These are phyloP conservation scores for Hypoxylon sp. DNA, from an alignment of 2,329 filamentous ascomycete species.

Conservation along the genomic window DNA sequence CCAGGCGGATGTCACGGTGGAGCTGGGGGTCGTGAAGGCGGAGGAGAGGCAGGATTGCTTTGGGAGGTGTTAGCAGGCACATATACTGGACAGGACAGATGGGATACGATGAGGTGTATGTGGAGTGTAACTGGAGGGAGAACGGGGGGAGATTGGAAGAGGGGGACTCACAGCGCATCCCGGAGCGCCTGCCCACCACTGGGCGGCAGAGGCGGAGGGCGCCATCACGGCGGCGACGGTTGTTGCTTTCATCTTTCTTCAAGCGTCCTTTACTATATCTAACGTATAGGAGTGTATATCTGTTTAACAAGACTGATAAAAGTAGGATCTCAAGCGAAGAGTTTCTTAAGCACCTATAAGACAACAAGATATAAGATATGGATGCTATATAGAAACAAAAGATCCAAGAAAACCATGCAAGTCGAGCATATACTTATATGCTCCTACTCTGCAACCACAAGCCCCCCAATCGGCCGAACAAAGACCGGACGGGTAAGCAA, in stretches of 20 bases:
- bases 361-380: constrained; percentile 8
- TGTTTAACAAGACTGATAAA: neutral
- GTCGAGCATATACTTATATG: constrained; percentile 45
- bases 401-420: constrained; percentile 1
- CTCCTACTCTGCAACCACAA: neutral
- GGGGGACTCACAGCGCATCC: constrained; percentile 57
- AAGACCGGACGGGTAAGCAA: constrained; percentile 32
- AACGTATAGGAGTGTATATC: constrained; percentile 10
- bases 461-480: constrained; percentile 19
- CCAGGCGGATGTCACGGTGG: constrained; percentile 49
- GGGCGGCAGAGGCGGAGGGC: constrained; percentile 49
- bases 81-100: neutral
- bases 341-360: neutral
- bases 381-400: neutral
- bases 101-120: neutral
- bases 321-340: neutral
- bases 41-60: constrained; percentile 60
- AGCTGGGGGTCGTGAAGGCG: constrained; percentile 49
- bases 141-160: neutral
- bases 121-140: too few species aligned
- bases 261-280: neutral
- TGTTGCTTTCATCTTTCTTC: constrained; percentile 52
- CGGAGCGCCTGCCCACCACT: constrained; percentile 57
- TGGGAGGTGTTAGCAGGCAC: neutral
- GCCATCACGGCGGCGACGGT: constrained; percentile 46